These are phyloP conservation scores for Fusarium penzigii DNA, from an alignment of 2,329 filamentous ascomycete genomes.

Conservation along the genomic window DNA sequence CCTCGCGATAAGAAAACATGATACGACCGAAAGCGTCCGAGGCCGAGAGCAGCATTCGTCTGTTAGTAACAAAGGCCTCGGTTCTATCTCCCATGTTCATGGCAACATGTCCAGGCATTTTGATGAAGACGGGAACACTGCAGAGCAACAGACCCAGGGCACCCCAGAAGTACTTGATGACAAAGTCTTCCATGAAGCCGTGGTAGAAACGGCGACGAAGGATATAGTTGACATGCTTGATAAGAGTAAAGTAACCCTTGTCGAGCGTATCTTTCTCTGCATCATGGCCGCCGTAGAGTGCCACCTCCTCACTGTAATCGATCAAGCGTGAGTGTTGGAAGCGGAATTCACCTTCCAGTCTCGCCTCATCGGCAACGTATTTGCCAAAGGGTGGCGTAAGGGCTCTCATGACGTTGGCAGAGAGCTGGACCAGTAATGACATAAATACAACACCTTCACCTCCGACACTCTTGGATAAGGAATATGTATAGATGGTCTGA, in stretches of 20 bases:
- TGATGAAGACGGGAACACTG: conserved; percentile 94
- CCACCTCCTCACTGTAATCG: conserved; percentile 94
- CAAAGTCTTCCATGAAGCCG: conserved; percentile 99
- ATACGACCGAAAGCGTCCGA: conserved; percentile 94
- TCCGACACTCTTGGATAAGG: conserved; percentile 90
- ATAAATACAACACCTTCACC: conserved; percentile 95
- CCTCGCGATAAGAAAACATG: conserved; percentile 98
- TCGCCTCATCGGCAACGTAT: conserved; percentile 95
- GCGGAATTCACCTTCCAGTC: conserved; percentile 92
- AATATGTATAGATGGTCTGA: conserved; percentile 87
- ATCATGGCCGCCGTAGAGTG: conserved; percentile 86
- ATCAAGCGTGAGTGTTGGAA: conserved; percentile 94
- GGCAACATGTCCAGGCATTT: conserved; percentile 70
- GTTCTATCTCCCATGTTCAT: conserved; percentile 71
- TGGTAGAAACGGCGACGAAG: conserved; percentile 89
- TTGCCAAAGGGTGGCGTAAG: conserved; percentile 95
- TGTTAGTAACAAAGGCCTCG: conserved; percentile 87
- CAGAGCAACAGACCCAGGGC: conserved; percentile 88
- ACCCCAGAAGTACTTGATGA: conserved; percentile 99
- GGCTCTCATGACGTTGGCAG: conserved; percentile 88
- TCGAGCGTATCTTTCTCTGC: conserved; percentile 95
- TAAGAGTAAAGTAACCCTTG: conserved; percentile 97
- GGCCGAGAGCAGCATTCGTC: conserved; percentile 85
- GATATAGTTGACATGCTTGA: conserved; percentile 98
- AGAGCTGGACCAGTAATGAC: conserved; percentile 90